Evolutionary conservation across 1,139 yeast species (phyloP).

Genomic region (Blastobotrys apis): DNA sequence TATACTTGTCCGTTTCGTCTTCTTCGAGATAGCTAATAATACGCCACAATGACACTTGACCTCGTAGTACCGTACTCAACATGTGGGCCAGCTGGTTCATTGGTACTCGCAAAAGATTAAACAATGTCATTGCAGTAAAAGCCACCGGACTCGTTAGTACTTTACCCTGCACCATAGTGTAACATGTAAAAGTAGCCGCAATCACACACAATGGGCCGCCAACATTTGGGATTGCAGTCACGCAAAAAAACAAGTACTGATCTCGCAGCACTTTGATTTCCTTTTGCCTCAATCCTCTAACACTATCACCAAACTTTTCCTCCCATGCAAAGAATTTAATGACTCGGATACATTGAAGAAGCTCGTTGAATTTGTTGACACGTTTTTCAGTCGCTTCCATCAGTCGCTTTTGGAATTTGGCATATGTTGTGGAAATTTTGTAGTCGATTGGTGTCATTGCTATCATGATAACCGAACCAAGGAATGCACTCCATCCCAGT

Average conservation of each 20-base stretch:
- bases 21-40: constrained; percentile 72
- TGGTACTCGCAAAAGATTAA: constrained; percentile 78
- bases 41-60: constrained; percentile 86
- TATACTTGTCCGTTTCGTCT: constrained; percentile 77
- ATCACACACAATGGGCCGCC: constrained; percentile 79
- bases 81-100: constrained; percentile 84
- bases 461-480: constrained; percentile 69
- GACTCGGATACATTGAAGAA: constrained; percentile 86
- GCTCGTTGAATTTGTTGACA: constrained; percentile 86
- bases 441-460: constrained; percentile 70
- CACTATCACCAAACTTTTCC: constrained; percentile 67
- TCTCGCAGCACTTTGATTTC: constrained; percentile 58
- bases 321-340: constrained; percentile 98
- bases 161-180: constrained; percentile 63
- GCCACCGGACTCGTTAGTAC: constrained; percentile 85
- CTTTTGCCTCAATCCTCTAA: constrained; percentile 64
- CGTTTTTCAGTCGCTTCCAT: constrained; percentile 81
- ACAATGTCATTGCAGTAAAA: constrained; percentile 81
- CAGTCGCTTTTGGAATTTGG: constrained; percentile 63
- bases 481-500: constrained; percentile 84
- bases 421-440: constrained; percentile 57
- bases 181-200: constrained; percentile 71
- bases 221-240: constrained; percentile 65
- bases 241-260: constrained; percentile 64
- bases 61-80: constrained; percentile 77